phyloP scores from a whole-genome alignment of 139 green algal species.

The Volvox africanus region DNA sequence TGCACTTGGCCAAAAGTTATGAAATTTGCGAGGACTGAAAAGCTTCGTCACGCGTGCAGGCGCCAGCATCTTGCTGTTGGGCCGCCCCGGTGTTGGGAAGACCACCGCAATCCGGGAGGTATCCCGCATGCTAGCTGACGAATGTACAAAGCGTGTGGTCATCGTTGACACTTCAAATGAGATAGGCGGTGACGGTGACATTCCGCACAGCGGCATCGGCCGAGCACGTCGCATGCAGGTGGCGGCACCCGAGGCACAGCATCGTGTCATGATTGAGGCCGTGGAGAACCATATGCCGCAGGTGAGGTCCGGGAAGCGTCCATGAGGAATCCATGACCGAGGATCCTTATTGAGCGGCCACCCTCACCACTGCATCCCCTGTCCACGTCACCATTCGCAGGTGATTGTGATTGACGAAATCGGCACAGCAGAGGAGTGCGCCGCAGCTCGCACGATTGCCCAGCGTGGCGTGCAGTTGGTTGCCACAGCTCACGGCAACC shows the following conservation, averaged over 20 bases:
- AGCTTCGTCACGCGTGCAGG: slow-evolving; percentile 49
- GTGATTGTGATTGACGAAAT: slow-evolving; percentile 98
- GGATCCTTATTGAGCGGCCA: no score
- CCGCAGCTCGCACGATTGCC: slow-evolving; percentile 95
- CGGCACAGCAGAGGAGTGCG: slow-evolving; percentile 93
- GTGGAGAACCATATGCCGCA: slow-evolving; percentile 98
- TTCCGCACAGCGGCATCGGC: slow-evolving; percentile 96
- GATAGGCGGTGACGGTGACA: slow-evolving; percentile 93
- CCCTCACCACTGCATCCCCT: no score
- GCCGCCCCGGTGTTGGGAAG: slow-evolving; percentile 93
- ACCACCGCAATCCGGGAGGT: slow-evolving; percentile 89
- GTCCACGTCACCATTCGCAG: slow-evolving; percentile 46
- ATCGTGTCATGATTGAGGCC: slow-evolving; percentile 92
- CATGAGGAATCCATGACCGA: no score
- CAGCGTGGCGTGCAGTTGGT: slow-evolving; percentile 95
- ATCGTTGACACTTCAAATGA: slow-evolving; percentile 96
- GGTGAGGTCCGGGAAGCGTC: slow-evolving; percentile 41
- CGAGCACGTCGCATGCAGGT: slow-evolving; percentile 95
- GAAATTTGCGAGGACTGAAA: no score
- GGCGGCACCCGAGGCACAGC: slow-evolving; percentile 78
- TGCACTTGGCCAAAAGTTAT: no score
- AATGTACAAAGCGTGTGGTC: slow-evolving; percentile 83
- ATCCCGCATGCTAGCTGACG: slow-evolving; percentile 86
- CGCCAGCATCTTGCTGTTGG: slow-evolving; percentile 81
- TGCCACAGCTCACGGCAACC: slow-evolving; percentile 95